Percentiles rank a stretch among this genome's conserved stretches.
Conservation (phyloP, 345 rosid species). For the Eucalyptus cloeziana region DNA sequence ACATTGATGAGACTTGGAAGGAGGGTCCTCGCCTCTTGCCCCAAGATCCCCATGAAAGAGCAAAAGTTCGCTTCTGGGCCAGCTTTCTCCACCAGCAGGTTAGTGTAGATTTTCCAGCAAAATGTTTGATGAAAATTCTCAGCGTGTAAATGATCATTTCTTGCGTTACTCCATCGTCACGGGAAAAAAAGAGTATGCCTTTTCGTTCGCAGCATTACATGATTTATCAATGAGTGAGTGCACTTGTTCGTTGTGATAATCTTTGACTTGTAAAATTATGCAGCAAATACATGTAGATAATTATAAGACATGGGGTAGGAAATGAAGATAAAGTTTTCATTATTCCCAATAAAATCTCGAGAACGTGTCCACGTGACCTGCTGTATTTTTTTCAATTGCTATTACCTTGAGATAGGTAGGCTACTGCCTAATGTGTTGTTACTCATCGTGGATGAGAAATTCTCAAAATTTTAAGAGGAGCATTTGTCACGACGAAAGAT, state of each 20-base stretch:
- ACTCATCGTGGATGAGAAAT: not conserved
- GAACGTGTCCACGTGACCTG: not conserved
- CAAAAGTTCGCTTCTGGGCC: conserved; percentile 28
- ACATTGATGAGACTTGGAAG: conserved; percentile 29
- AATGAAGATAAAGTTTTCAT: not conserved
- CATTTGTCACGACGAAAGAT: not conserved
- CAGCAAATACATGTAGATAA: not conserved
- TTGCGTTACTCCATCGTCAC: not conserved
- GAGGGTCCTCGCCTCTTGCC: conserved; percentile 18
- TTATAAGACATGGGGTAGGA: not conserved
- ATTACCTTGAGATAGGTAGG: not conserved
- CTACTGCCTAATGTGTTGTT: not conserved
- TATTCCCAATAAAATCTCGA: not conserved
- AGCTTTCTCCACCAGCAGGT: conserved; percentile 2
- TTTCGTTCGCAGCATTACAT: not conserved
- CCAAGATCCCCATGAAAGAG: conserved; percentile 18
- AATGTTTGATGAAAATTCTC: not conserved
- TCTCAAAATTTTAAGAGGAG: not conserved
- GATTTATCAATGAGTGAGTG: not conserved
- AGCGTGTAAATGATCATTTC: not conserved
- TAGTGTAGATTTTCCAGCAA: not conserved
- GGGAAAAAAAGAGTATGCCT: not conserved
- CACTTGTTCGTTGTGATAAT: not conserved
- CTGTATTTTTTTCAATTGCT: not conserved
- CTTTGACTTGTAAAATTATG: not conserved